Evolutionary conservation across 306 rosid genomes (phyloP).

Genomic region (Styphnolobium japonicum): DNA sequence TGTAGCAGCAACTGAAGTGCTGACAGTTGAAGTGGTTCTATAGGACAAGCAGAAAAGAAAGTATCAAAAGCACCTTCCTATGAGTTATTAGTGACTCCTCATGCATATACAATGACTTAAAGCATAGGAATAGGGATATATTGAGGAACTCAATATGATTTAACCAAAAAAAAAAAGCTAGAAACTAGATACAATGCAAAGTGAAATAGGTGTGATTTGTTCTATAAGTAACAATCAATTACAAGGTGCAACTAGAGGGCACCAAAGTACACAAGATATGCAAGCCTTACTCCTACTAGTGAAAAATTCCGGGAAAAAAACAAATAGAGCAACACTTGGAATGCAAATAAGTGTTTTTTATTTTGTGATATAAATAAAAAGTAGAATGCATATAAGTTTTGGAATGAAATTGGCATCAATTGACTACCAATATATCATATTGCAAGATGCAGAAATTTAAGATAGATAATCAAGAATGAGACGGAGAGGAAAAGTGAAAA

Average conservation of each 20-base stretch:
- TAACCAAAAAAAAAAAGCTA: neutral
- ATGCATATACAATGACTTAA: constrained; percentile 17
- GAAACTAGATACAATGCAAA: neutral
- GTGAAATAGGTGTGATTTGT: neutral
- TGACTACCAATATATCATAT: neutral
- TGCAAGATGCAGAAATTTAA: neutral
- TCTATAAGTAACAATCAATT: neutral
- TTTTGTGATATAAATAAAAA: neutral
- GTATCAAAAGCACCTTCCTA: constrained; percentile 17
- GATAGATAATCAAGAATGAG: neutral
- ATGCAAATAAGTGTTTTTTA: neutral
- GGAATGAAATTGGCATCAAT: neutral
- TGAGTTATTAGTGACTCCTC: constrained; percentile 2
- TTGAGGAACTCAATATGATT: neutral
- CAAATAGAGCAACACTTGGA: neutral
- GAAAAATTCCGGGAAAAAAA: neutral
- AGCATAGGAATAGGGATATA: neutral
- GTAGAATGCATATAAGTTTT: neutral
- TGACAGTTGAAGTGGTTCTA: constrained; percentile 68
- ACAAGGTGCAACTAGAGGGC: neutral
- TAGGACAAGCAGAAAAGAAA: constrained; percentile 30
- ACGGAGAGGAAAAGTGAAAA: neutral
- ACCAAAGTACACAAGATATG: constrained; percentile 7
- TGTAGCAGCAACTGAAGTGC: constrained; percentile 45
- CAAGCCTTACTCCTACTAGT: neutral